phyloP scores from a whole-genome alignment of 805 yeast species.

The Ogataea nonfermentans region DNA sequence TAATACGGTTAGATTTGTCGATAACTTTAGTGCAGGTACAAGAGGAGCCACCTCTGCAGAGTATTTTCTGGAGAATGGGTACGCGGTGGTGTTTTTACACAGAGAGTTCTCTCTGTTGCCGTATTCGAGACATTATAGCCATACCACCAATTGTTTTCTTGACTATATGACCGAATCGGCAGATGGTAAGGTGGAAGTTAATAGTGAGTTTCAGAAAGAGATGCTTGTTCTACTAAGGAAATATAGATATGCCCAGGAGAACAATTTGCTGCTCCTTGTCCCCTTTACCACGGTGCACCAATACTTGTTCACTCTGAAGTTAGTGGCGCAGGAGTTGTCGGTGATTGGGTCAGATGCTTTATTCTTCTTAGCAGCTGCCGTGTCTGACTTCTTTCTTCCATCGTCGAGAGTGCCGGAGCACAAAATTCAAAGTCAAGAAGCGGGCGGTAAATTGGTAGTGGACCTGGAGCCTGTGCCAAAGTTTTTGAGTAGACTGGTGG shows the following conservation, averaged over 20 bases:
- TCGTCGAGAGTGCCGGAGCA: conserved; percentile 84
- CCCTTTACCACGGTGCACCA: conserved; percentile 97
- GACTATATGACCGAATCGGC: conserved; percentile 65
- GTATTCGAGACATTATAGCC: conserved; percentile 85
- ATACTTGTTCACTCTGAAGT: conserved; percentile 78
- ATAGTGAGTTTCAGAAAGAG: conserved; percentile 54
- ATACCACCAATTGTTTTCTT: conserved; percentile 78
- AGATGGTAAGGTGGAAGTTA: conserved; percentile 57
- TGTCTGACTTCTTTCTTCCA: conserved; percentile 93
- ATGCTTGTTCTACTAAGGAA: conserved; percentile 61
- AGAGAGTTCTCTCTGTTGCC: conserved; percentile 91
- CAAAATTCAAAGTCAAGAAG: conserved; percentile 81
- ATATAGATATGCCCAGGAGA: conserved; percentile 48
- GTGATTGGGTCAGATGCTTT: conserved; percentile 56
- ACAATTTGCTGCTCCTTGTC: conserved; percentile 57
- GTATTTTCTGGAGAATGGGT: conserved; percentile 77
- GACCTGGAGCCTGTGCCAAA: conserved; percentile 96
- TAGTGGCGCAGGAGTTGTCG: conserved; percentile 60
- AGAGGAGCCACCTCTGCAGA: conserved; percentile 97
- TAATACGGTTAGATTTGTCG: conserved; percentile 94
- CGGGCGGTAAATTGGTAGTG: conserved; percentile 72
- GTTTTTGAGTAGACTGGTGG: conserved; percentile 81
- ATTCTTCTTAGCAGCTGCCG: conserved; percentile 95
- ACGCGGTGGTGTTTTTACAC: conserved; percentile 90
- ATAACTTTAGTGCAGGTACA: conserved; percentile 96